These are phyloP conservation scores for Boletellus ananiceps DNA, from an alignment of 768 basidiomycete genomes.

Conservation along the genomic window DNA sequence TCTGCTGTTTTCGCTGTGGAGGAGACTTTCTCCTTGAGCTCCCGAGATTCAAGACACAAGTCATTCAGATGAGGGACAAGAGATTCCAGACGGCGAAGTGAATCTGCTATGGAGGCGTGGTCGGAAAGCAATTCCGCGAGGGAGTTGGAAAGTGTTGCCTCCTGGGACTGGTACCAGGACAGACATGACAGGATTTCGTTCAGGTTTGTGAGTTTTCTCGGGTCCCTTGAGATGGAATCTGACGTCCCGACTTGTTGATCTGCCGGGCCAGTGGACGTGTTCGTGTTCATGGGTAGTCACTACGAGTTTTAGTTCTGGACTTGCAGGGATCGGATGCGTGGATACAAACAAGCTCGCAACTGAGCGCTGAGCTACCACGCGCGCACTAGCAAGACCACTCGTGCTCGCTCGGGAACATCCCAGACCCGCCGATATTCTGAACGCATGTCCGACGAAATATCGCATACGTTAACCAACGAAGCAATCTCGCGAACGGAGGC, in stretches of 20 bases:
- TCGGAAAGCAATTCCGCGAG: constrained; percentile 68
- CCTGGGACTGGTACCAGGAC: constrained; percentile 70
- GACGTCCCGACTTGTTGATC: constrained; percentile 9
- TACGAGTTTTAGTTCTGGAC: too few species aligned
- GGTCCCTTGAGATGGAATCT: constrained; percentile 17
- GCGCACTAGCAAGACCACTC: too few species aligned
- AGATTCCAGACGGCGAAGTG: constrained; percentile 57
- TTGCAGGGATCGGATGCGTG: too few species aligned
- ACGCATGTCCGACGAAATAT: constrained; percentile 33
- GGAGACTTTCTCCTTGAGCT: constrained; percentile 56
- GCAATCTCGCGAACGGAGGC: constrained; percentile 67
- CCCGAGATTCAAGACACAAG: constrained; percentile 52
- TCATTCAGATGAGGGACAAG: constrained; percentile 60
- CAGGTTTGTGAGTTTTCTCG: constrained; percentile 49
- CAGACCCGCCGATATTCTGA: not conserved
- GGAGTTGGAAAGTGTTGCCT: constrained; percentile 68
- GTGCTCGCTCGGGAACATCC: not conserved
- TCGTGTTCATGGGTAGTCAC: constrained; percentile 9
- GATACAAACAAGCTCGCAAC: too few species aligned
- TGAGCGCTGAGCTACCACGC: too few species aligned
- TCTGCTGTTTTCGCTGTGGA: constrained; percentile 77
- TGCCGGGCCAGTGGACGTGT: constrained; percentile 4
- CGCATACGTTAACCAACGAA: constrained; percentile 55
- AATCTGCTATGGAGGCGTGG: constrained; percentile 57
- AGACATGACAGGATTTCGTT: constrained; percentile 72